A percentile compares a stretch with the other conserved stretches of the same genome.
Evolutionary conservation across 129 eudicot species (phyloP).

Genomic region (Smallanthus sonchifolius): DNA sequence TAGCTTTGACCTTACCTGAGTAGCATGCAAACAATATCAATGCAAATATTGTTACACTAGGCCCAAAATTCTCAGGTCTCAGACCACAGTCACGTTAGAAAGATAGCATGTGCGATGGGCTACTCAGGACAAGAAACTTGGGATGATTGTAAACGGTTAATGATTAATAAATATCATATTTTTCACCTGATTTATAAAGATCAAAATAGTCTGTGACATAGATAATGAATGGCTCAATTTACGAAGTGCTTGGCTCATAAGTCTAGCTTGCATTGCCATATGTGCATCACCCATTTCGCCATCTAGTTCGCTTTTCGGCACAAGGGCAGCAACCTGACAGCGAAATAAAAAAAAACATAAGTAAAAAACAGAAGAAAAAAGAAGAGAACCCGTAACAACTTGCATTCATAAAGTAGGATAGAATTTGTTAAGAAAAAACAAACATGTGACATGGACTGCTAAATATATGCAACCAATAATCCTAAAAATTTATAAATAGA

Average conservation of each 20-base stretch:
- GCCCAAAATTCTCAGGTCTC: not conserved
- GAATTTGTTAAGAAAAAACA: not conserved
- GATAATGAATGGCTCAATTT: slow-evolving; percentile 93
- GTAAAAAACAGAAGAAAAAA: not conserved
- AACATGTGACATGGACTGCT: not conserved
- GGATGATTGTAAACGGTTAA: not conserved
- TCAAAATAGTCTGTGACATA: slow-evolving; percentile 67
- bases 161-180: not conserved
- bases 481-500: not conserved
- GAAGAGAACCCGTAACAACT: not conserved
- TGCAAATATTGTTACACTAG: not conserved
- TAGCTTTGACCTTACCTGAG: slow-evolving; percentile 76
- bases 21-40: slow-evolving; percentile 12
- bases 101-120: not conserved
- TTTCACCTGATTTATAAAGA: slow-evolving; percentile 87
- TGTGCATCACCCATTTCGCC: slow-evolving; percentile 99
- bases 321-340: slow-evolving; percentile 90
- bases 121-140: not conserved
- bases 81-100: not conserved
- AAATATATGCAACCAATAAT: not conserved
- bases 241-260: slow-evolving; percentile 99
- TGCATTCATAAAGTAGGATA: not conserved
- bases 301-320: slow-evolving; percentile 95
- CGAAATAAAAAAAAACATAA: not conserved
- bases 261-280: slow-evolving; percentile 99